Evolutionary conservation across 2,329 filamentous ascomycete genomes (phyloP).

Genomic region (Xylaria multiplex): DNA sequence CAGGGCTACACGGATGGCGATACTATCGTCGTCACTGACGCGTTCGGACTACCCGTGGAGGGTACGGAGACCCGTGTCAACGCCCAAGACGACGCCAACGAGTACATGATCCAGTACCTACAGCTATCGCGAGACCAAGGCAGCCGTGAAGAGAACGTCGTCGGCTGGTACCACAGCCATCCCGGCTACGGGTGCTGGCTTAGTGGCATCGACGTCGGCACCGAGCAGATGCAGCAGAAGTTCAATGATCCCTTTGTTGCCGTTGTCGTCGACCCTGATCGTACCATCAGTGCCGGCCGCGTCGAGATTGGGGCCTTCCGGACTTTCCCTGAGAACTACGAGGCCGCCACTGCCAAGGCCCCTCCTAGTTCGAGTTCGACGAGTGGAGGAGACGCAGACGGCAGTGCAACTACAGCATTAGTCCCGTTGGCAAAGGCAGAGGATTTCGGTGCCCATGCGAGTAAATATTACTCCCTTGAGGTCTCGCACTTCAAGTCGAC

Average conservation of each 20-base stretch:
- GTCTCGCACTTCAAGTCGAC: conserved; percentile 95
- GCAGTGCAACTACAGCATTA: conserved; percentile 53
- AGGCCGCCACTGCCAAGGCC: conserved; percentile 51
- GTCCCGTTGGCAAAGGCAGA: conserved; percentile 94
- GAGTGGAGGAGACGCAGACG: conserved; percentile 54
- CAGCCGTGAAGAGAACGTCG: conserved; percentile 82
- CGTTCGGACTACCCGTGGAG: conserved; percentile 92
- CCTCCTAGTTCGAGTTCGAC: conserved; percentile 22
- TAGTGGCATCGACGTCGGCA: conserved; percentile 92
- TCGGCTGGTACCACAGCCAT: conserved; percentile 98
- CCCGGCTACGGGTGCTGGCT: conserved; percentile 99
- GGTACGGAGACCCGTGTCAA: conserved; percentile 99
- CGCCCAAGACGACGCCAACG: conserved; percentile 93
- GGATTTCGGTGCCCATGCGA: conserved; percentile 93
- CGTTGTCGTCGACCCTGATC: conserved; percentile 95
- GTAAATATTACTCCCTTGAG: conserved; percentile 89
- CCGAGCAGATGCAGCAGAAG: conserved; percentile 84
- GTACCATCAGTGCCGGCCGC: conserved; percentile 92
- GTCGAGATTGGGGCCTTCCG: conserved; percentile 98
- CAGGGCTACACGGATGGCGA: conserved; percentile 89
- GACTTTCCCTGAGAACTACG: conserved; percentile 83
- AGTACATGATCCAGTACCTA: conserved; percentile 93
- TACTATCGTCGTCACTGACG: conserved; percentile 91
- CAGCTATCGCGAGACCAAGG: conserved; percentile 78
- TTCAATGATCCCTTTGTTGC: conserved; percentile 93